Percentiles rank a stretch among this genome's conserved stretches.
Conservation (phyloP, 495 filamentous ascomycete genomes). For the Neurospora sp. region DNA sequence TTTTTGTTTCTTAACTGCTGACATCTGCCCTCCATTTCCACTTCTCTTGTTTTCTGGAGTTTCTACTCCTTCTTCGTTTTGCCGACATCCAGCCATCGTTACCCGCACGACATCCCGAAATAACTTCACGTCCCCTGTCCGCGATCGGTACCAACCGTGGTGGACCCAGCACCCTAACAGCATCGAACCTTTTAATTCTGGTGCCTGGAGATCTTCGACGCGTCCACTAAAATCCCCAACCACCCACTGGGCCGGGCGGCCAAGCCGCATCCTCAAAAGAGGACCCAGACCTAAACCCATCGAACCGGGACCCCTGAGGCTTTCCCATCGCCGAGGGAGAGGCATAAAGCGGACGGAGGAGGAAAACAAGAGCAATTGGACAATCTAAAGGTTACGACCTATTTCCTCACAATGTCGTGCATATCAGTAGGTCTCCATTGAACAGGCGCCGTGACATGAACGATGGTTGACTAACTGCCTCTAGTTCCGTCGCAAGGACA, state of each 20-base stretch:
- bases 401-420: background rate
- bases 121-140: background rate
- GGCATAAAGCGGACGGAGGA: background rate
- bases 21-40: background rate
- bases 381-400: background rate
- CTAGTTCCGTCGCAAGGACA: slow-evolving; percentile 15
- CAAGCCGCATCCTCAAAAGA: background rate
- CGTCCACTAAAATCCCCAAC: background rate
- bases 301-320: background rate
- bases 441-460: background rate
- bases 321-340: background rate
- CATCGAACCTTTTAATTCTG: background rate
- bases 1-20: background rate
- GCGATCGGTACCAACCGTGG: background rate
- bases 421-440: background rate
- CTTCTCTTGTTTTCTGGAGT: background rate
- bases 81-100: background rate
- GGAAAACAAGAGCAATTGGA: background rate
- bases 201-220: background rate
- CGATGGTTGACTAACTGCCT: background rate
- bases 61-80: background rate
- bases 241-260: background rate
- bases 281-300: background rate
- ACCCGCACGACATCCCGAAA: background rate
- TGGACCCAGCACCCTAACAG: background rate